Evolutionary conservation across 2,329 filamentous ascomycete species (phyloP), one percentile per base, ranked within the genome.

Genomic region (Colletotrichum sp.): DNA sequence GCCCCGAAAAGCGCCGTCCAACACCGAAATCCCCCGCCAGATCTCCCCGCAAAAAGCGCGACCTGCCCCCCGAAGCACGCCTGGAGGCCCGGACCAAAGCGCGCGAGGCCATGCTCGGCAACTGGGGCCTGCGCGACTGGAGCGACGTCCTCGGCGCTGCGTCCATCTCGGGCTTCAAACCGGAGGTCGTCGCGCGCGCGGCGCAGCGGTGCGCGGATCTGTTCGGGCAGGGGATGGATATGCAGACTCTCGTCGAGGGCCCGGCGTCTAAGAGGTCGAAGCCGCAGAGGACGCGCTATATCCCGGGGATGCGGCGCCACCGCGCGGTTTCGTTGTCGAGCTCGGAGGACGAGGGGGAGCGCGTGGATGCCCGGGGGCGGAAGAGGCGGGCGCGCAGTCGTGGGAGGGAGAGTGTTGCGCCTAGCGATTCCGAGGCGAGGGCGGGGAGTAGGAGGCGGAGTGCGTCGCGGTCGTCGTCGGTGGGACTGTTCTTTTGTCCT

Each of bases 111-210:
- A 80, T 84, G 5, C 78, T 80, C 3, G 80, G 82, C 60, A 77
- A 80, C 68, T 88, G 83, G 82, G 88, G 83, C 16, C 85, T 92
- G 15, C 90, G 94, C 26, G 94, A 98, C 85, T 99, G 96, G 96
- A 94, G 92, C 79, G 95, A 98, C 79, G 90, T 98, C 2, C 85
- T 98, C 32, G 95, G 95, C 1, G 89, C 95, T 1, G 96, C 96
- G 4, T 90, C 95, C 0, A 85, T 98, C 66, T 91, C 91, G 3
- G 95, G 94, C 0, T 96, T 96, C 84, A 87, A 94, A 2, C 84
- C 88, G 0, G 83, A 86, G 1, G 93, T 92, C 1, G 85, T 98
- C 15, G 90, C 92, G 68, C 91, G 95, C 34, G 91, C 95, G 1
- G 90, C 94, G 3, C 89, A 92, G 80, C 90, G 96, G 65, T 99